A percentile compares a stretch with the other conserved stretches of the same genome.
These are phyloP conservation scores for Naganishia sp. DNA, from an alignment of 1,284 basidiomycete genomes.

Conservation along the genomic window DNA sequence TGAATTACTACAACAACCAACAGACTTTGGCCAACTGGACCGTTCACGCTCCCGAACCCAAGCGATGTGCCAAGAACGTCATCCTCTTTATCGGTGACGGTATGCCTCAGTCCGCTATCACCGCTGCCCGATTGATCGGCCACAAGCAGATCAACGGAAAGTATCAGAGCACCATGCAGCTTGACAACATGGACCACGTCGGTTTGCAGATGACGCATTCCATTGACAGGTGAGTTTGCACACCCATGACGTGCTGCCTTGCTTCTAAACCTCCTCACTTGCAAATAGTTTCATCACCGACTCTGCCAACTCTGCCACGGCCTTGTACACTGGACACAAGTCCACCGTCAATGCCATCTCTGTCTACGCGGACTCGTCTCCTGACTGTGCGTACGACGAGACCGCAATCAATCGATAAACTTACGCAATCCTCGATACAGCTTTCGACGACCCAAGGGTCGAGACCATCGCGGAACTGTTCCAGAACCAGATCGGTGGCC, in stretches of 20 bases:
- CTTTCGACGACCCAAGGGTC: slow-evolving; percentile 51
- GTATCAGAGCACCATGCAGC: slow-evolving; percentile 48
- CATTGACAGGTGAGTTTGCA: slow-evolving; percentile 37
- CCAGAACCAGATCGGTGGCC: slow-evolving; percentile 43
- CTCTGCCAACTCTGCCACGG: slow-evolving; percentile 56
- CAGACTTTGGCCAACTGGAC: slow-evolving; percentile 48
- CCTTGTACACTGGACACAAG: slow-evolving; percentile 54
- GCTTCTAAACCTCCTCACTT: not conserved
- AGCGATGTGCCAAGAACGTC: slow-evolving; percentile 52
- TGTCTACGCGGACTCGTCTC: slow-evolving; percentile 44
- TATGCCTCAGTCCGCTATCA: slow-evolving; percentile 50
- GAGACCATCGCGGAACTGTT: slow-evolving; percentile 45
- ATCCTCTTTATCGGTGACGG: slow-evolving; percentile 54
- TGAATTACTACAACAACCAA: slow-evolving; percentile 39
- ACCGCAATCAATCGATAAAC: slow-evolving; percentile 5
- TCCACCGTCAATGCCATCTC: slow-evolving; percentile 56
- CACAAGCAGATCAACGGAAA: slow-evolving; percentile 57
- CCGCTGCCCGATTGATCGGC: slow-evolving; percentile 53
- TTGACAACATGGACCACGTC: slow-evolving; percentile 44
- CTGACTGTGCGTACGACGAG: slow-evolving; percentile 31
- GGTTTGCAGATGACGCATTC: slow-evolving; percentile 45
- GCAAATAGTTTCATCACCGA: slow-evolving; percentile 50
- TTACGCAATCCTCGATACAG: slow-evolving; percentile 38
- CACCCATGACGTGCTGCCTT: too few species aligned
- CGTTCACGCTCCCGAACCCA: slow-evolving; percentile 45